Percentiles rank a stretch among this genome's conserved stretches.
Evolutionary conservation across 179 eudicot species (phyloP).

Genomic region (Drosera spatulata): DNA sequence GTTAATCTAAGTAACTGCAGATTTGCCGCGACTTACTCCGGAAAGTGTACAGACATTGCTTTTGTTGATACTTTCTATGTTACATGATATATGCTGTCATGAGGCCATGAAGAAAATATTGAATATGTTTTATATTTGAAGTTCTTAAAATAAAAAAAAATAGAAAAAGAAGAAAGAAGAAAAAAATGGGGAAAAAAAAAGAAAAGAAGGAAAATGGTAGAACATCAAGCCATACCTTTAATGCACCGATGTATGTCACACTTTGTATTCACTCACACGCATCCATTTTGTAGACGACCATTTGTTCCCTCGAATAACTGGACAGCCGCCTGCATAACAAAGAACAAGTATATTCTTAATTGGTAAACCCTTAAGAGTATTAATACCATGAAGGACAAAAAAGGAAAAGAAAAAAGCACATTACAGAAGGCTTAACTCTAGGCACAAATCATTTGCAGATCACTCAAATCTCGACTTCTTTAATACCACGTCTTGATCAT

Average conservation of each 20-base stretch:
- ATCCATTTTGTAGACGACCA: constrained; percentile 68
- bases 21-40: no score
- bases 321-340: constrained; percentile 45
- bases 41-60: no score
- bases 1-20: no score
- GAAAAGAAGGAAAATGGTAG: background rate
- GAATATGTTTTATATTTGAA: background rate
- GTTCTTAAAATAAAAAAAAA: background rate
- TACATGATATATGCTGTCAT: background rate
- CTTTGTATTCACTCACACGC: constrained; percentile 38
- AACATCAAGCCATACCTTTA: no score
- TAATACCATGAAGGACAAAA: no score
- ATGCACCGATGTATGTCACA: constrained; percentile 9
- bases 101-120: background rate
- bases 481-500: no score
- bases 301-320: constrained; percentile 53
- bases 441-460: no score
- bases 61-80: no score
- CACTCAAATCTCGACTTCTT: no score
- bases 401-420: no score
- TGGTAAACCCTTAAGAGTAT: background rate
- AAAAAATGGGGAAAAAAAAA: background rate
- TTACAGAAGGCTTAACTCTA: no score
- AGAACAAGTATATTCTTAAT: background rate
- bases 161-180: background rate